phyloP scores from a whole-genome alignment of 805 yeast genomes.

The Ogataea parapolymorpha region DNA sequence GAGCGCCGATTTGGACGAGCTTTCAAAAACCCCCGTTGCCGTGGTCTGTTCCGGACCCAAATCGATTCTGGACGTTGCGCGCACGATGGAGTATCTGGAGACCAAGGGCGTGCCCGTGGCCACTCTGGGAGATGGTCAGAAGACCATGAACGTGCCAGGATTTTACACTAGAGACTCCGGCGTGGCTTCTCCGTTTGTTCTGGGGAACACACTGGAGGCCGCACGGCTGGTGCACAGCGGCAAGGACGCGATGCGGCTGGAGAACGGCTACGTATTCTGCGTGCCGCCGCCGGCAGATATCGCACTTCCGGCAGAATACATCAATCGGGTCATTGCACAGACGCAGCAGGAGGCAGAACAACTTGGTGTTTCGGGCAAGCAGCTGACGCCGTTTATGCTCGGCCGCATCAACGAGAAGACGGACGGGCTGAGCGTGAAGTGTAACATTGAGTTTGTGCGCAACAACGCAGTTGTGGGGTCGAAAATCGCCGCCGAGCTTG shows the following conservation, averaged over 20 bases:
- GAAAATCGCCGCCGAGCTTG: slow-evolving; percentile 55
- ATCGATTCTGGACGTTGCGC: slow-evolving; percentile 72
- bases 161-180: slow-evolving; percentile 79
- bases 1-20: slow-evolving; percentile 83
- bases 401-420: slow-evolving; percentile 64
- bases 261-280: slow-evolving; percentile 74
- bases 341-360: slow-evolving; percentile 56
- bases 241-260: slow-evolving; percentile 43
- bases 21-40: slow-evolving; percentile 77
- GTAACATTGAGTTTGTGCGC: slow-evolving; percentile 72
- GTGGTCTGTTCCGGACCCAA: slow-evolving; percentile 95
- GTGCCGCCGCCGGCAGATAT: slow-evolving; percentile 71
- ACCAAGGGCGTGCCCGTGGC: slow-evolving; percentile 88
- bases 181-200: slow-evolving; percentile 62
- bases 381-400: slow-evolving; percentile 74
- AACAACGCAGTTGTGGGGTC: slow-evolving; percentile 73
- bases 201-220: slow-evolving; percentile 51
- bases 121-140: slow-evolving; percentile 41
- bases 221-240: slow-evolving; percentile 58
- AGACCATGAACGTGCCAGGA: slow-evolving; percentile 63
- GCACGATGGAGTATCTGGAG: slow-evolving; percentile 82
- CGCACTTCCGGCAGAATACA: slow-evolving; percentile 54
- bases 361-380: slow-evolving; percentile 62
- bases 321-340: slow-evolving; percentile 51
- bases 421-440: slow-evolving; percentile 62